These are phyloP conservation scores for Solanum piurae DNA, from an alignment of 257 asterid species.

Conservation along the genomic window DNA sequence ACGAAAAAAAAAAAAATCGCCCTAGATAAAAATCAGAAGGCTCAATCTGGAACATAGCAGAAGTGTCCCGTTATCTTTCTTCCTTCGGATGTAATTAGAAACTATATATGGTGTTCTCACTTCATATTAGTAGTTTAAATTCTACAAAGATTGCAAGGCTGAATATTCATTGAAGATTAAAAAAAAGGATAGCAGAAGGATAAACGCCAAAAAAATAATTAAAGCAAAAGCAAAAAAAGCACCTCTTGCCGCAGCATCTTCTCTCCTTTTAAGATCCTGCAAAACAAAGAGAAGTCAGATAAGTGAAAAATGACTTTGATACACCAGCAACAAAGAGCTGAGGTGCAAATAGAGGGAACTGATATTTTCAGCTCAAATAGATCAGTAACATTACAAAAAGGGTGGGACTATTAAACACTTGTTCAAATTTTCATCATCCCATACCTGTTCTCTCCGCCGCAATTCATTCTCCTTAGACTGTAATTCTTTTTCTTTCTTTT, in stretches of 20 bases:
- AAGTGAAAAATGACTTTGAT: not conserved
- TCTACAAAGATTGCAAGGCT: not conserved
- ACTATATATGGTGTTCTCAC: not conserved
- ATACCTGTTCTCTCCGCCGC: conserved; percentile 83
- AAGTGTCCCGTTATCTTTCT: not conserved
- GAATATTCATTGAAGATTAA: not conserved
- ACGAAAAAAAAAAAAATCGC: not conserved
- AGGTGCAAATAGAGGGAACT: not conserved
- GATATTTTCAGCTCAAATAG: not conserved
- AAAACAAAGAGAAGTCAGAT: not conserved
- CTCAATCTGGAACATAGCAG: not conserved
- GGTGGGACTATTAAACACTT: not conserved
- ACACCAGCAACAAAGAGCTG: not conserved
- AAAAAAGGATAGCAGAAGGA: not conserved
- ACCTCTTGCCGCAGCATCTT: conserved; percentile 75
- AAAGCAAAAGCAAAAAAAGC: conserved; percentile 6
- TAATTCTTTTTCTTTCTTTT: conserved; percentile 80
- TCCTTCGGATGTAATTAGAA: not conserved
- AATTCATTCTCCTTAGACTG: conserved; percentile 93
- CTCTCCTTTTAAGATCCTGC: conserved; percentile 10
- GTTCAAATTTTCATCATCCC: not conserved
- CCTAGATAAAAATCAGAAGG: not conserved
- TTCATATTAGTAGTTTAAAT: not conserved
- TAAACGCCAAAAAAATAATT: not conserved
- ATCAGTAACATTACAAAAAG: not conserved